Percentiles rank a stretch among this genome's conserved stretches.
Conservation (phyloP, 2,329 filamentous ascomycete species). For the Penicillium sp. region DNA sequence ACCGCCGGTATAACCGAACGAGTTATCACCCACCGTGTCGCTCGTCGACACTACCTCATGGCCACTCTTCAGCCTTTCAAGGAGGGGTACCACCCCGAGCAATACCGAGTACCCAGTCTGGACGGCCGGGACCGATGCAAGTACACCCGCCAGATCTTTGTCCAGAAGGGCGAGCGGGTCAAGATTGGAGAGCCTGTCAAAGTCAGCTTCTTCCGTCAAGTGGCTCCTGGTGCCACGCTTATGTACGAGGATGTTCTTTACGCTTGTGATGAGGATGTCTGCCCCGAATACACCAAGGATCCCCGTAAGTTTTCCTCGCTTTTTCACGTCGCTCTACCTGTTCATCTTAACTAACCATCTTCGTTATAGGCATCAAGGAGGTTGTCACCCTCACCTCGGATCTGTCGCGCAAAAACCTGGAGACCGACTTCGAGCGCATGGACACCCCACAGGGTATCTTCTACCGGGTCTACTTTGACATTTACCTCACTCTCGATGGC, state of each 20-base stretch:
- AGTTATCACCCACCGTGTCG: constrained; percentile 94
- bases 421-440: constrained; percentile 99
- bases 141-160: constrained; percentile 96
- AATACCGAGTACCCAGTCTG: constrained; percentile 92
- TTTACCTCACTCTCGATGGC: constrained; percentile 90
- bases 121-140: constrained; percentile 99
- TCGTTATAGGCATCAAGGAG: constrained; percentile 86
- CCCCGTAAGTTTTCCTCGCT: constrained; percentile 70
- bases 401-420: constrained; percentile 93
- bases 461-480: constrained; percentile 71
- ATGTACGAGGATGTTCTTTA: constrained; percentile 99
- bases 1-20: constrained; percentile 97
- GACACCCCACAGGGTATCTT: constrained; percentile 97
- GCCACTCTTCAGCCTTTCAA: constrained; percentile 98
- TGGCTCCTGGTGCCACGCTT: constrained; percentile 91
- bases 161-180: constrained; percentile 97
- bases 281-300: constrained; percentile 98
- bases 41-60: constrained; percentile 98
- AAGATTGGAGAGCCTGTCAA: constrained; percentile 99
- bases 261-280: constrained; percentile 96
- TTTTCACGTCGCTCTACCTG: background rate
- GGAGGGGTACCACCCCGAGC: constrained; percentile 96
- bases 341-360: background rate
- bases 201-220: constrained; percentile 97
- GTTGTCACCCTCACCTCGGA: constrained; percentile 97